Evolutionary conservation across 768 basidiomycete species (phyloP).

Genomic region (Tylopilus rubrobrunneus): DNA sequence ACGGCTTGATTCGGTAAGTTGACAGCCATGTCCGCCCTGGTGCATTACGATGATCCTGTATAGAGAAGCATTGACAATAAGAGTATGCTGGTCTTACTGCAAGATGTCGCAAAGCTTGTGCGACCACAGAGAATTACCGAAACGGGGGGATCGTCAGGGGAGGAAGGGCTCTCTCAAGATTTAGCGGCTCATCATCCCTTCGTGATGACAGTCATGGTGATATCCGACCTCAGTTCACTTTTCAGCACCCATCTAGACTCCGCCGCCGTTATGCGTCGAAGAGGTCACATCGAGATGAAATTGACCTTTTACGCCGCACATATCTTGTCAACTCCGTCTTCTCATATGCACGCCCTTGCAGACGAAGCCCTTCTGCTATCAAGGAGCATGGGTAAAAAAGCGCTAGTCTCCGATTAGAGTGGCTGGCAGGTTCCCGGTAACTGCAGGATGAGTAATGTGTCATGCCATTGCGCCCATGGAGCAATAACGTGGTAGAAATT

Average conservation of each 20-base stretch:
- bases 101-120: constrained; percentile 52
- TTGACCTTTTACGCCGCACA: constrained; percentile 68
- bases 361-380: constrained; percentile 37
- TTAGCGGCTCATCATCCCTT: constrained; percentile 14
- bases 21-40: neutral
- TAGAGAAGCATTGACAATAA: constrained; percentile 35
- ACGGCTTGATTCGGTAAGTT: constrained; percentile 41
- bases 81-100: constrained; percentile 50
- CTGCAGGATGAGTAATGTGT: neutral
- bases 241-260: constrained; percentile 10
- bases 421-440: neutral
- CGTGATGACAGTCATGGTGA: constrained; percentile 17
- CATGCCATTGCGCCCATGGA: neutral
- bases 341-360: constrained; percentile 38
- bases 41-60: constrained; percentile 9
- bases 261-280: neutral
- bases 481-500: neutral
- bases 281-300: constrained; percentile 50
- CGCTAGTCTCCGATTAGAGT: neutral
- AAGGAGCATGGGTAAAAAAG: constrained; percentile 22
- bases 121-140: constrained; percentile 37
- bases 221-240: constrained; percentile 26
- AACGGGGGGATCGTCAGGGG: neutral
- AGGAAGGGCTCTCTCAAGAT: neutral
- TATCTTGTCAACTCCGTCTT: constrained; percentile 45